A percentile compares a stretch with the other conserved stretches of the same genome.
Conservation (phyloP, 139 green algal genomes). For the Edaphochlamys debaryana region DNA sequence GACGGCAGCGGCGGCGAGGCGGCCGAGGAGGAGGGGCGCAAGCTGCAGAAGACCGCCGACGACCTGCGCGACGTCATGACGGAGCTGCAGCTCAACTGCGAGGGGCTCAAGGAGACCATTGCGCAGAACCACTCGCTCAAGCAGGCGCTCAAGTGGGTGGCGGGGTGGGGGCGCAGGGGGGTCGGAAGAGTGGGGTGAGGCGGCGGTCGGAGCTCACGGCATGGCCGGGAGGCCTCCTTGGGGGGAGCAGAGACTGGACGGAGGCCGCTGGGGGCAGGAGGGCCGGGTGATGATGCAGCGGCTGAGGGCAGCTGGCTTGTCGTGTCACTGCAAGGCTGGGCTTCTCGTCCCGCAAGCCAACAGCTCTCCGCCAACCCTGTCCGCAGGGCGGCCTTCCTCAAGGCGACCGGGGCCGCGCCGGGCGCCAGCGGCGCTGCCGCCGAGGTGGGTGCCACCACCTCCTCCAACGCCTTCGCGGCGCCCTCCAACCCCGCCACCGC, state of each 20-base stretch:
- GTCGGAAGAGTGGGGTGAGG: background rate
- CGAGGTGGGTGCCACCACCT: background rate
- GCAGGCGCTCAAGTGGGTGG: constrained; percentile 34
- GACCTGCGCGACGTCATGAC: constrained; percentile 44
- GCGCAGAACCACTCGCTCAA: constrained; percentile 41
- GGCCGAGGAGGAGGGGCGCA: constrained; percentile 9
- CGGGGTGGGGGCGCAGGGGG: background rate
- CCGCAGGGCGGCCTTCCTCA: constrained; percentile 10
- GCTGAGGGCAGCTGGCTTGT: too few species aligned
- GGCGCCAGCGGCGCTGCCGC: background rate
- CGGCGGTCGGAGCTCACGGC: too few species aligned
- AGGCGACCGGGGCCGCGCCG: background rate
- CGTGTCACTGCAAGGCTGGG: too few species aligned
- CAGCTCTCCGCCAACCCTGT: too few species aligned
- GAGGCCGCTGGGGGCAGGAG: too few species aligned
- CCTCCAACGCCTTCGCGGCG: background rate
- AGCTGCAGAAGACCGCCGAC: constrained; percentile 23
- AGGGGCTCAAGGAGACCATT: constrained; percentile 48
- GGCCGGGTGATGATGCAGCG: too few species aligned
- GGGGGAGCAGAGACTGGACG: too few species aligned
- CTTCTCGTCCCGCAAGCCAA: too few species aligned
- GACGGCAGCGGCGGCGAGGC: constrained; percentile 20
- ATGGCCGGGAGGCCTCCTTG: too few species aligned
- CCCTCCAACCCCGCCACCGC: background rate
- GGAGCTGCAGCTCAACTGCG: constrained; percentile 34